phyloP scores from a whole-genome alignment of 805 yeast genomes.

The Candida ascalaphidarum region DNA sequence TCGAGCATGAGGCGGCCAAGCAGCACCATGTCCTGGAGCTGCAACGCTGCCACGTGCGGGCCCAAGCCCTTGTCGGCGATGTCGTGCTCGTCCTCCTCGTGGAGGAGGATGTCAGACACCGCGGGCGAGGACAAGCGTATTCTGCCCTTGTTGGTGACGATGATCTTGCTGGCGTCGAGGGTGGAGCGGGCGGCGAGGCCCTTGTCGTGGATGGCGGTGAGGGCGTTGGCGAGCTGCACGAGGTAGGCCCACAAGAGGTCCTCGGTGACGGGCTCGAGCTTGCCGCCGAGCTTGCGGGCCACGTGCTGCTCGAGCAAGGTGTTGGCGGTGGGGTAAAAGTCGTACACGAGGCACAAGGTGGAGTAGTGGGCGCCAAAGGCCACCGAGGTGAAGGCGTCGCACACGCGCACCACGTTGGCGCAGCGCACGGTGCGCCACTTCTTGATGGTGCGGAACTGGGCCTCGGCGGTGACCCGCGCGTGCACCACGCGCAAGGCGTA shows the following conservation, averaged over 20 bases:
- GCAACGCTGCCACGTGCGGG: constrained; percentile 19
- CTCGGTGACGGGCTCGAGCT: constrained; percentile 49
- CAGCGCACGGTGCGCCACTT: constrained; percentile 54
- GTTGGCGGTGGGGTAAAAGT: constrained; percentile 70
- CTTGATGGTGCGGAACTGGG: constrained; percentile 51
- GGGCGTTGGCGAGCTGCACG: constrained; percentile 65
- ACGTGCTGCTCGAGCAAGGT: constrained; percentile 67
- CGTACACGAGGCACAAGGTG: constrained; percentile 72
- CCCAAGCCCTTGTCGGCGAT: constrained; percentile 7
- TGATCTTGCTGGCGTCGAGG: constrained; percentile 57
- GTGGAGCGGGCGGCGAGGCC: constrained; percentile 55
- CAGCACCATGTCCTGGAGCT: constrained; percentile 46
- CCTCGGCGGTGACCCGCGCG: constrained; percentile 36
- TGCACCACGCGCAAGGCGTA: constrained; percentile 65
- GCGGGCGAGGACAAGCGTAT: constrained; percentile 68
- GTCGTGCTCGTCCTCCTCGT: constrained; percentile 20
- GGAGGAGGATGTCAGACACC: constrained; percentile 54
- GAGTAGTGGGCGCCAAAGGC: constrained; percentile 64
- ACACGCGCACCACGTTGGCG: constrained; percentile 56
- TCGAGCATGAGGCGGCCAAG: constrained; percentile 57
- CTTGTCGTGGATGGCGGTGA: constrained; percentile 56
- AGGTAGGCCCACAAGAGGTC: constrained; percentile 67
- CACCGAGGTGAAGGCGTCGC: constrained; percentile 80
- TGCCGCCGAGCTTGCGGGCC: constrained; percentile 30
- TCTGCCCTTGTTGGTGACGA: constrained; percentile 65